Evolutionary conservation across 768 basidiomycete species (phyloP).

Genomic region (Stropharia rugosoannulata): DNA sequence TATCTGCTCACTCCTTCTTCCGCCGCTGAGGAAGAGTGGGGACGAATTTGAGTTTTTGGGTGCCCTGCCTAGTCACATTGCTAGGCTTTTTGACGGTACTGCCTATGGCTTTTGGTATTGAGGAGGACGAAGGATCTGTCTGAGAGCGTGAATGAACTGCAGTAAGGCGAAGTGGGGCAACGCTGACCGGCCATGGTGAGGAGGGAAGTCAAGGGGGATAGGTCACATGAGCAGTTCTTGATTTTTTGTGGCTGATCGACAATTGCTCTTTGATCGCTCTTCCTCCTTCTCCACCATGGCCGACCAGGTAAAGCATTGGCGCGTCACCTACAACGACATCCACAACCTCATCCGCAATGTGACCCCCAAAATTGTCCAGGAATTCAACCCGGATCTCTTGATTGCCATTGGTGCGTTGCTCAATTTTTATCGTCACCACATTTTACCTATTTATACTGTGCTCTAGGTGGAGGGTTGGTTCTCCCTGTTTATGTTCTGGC

Average conservation of each 20-base stretch:
- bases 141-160: constrained; percentile 1
- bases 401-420: constrained; percentile 70
- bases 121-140: constrained; percentile 33
- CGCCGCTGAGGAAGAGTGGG: constrained; percentile 74
- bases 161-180: background rate
- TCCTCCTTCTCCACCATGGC: constrained; percentile 28
- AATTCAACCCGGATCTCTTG: constrained; percentile 86
- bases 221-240: constrained; percentile 15
- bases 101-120: constrained; percentile 64
- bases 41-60: constrained; percentile 78
- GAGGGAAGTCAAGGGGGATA: constrained; percentile 6
- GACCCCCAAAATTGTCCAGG: constrained; percentile 63
- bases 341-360: constrained; percentile 81
- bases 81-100: constrained; percentile 72
- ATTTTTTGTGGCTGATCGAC: constrained; percentile 4
- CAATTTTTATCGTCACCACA: background rate
- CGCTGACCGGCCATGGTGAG: background rate
- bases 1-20: constrained; percentile 64
- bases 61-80: constrained; percentile 73
- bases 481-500: constrained; percentile 11
- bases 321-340: constrained; percentile 87
- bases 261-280: constrained; percentile 5
- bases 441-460: constrained; percentile 10
- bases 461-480: constrained; percentile 78
- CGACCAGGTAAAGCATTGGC: constrained; percentile 56